These are phyloP conservation scores for Fusarium concolor DNA, from an alignment of 2,329 filamentous ascomycete genomes.

Conservation along the genomic window DNA sequence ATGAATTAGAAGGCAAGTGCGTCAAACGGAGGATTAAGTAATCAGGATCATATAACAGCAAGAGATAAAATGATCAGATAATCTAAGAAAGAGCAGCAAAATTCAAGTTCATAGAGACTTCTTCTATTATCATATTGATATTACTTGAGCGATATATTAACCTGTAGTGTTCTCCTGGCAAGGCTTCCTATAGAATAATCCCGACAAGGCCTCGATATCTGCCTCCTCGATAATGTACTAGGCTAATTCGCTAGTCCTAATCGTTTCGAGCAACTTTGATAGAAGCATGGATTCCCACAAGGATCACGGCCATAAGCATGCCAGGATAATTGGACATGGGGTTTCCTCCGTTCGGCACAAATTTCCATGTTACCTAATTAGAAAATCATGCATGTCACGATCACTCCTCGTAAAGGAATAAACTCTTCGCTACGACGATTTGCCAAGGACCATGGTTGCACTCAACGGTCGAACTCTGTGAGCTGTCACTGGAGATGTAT, in stretches of 20 bases:
- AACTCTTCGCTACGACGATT: not conserved
- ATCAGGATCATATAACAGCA: not conserved
- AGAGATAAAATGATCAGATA: not conserved
- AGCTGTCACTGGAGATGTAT: not conserved
- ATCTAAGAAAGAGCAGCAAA: not conserved
- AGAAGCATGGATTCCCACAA: constrained; percentile 33
- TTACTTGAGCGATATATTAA: not conserved
- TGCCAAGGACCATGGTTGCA: not conserved
- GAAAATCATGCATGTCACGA: not conserved
- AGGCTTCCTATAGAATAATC: not conserved
- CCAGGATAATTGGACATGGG: constrained; percentile 25
- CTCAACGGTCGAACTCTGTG: not conserved
- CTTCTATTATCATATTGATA: not conserved
- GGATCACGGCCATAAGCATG: constrained; percentile 26
- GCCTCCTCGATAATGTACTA: constrained; percentile 38
- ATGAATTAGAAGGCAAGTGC: constrained; percentile 14
- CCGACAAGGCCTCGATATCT: constrained; percentile 23
- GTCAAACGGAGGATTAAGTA: constrained; percentile 14
- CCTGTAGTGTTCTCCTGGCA: not conserved
- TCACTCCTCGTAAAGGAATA: not conserved
- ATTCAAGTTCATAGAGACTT: not conserved
- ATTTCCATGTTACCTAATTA: constrained; percentile 24
- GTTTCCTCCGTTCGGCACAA: constrained; percentile 11
- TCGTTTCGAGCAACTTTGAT: constrained; percentile 28
- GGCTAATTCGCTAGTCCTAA: constrained; percentile 26